Percentiles rank a stretch among this genome's conserved stretches.
These are phyloP conservation scores for Aspergillus ostianus DNA, from an alignment of 495 filamentous ascomycete genomes.

Conservation along the genomic window DNA sequence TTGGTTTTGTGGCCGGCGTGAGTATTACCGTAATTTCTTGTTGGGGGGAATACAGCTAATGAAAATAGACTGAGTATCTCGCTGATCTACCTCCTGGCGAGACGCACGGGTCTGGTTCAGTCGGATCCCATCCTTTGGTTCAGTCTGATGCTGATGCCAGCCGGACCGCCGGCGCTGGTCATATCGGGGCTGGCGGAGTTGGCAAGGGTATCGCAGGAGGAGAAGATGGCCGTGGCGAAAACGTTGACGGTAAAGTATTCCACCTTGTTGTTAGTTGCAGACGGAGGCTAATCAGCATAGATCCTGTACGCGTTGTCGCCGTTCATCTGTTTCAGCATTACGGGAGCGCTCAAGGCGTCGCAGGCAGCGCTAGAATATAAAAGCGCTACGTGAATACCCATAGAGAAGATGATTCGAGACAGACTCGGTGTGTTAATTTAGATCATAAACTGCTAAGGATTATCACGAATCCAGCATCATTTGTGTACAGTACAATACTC, in stretches of 20 bases:
- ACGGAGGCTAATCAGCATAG: constrained; percentile 19
- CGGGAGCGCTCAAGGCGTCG: constrained; percentile 50
- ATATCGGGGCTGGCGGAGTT: constrained; percentile 66
- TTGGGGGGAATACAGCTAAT: background rate
- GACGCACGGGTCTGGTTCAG: constrained; percentile 53
- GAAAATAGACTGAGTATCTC: constrained; percentile 49
- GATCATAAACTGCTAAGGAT: no score
- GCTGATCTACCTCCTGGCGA: constrained; percentile 60
- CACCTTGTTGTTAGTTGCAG: background rate
- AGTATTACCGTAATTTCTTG: constrained; percentile 13
- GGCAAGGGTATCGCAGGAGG: constrained; percentile 51
- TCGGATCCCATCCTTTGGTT: constrained; percentile 76
- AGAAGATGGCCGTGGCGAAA: constrained; percentile 70
- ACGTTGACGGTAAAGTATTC: constrained; percentile 55
- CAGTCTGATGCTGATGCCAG: constrained; percentile 73
- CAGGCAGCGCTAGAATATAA: constrained; percentile 27
- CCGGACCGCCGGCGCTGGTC: constrained; percentile 69
- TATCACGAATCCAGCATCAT: no score
- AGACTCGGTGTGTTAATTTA: no score
- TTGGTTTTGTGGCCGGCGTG: constrained; percentile 66
- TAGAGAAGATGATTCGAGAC: background rate
- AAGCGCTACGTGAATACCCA: background rate
- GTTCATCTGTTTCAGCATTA: constrained; percentile 50
- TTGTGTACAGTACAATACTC: no score
- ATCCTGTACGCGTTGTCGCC: constrained; percentile 53